Evolutionary conservation across 2,329 filamentous ascomycete species (phyloP).

Genomic region (Fusarium vanettenii): DNA sequence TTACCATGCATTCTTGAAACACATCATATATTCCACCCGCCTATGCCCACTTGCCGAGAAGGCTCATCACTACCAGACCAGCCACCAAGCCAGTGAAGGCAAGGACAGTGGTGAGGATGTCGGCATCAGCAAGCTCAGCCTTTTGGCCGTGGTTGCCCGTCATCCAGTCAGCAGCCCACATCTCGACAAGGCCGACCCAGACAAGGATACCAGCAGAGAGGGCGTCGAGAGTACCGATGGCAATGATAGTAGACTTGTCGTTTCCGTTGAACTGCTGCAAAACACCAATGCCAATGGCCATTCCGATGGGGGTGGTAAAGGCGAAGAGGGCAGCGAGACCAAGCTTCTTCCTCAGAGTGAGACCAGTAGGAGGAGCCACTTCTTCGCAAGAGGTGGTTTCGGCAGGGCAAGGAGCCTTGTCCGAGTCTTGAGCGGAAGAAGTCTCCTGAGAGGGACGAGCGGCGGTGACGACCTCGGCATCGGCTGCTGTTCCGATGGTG

Average conservation of each 20-base stretch:
- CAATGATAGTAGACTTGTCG: slow-evolving; percentile 73
- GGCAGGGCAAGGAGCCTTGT: slow-evolving; percentile 43
- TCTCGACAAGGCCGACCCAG: slow-evolving; percentile 85
- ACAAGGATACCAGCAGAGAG: slow-evolving; percentile 79
- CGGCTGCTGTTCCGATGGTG: slow-evolving; percentile 56
- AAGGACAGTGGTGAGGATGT: slow-evolving; percentile 58
- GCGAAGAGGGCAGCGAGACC: slow-evolving; percentile 73
- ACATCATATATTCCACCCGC: not conserved
- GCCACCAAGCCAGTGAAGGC: slow-evolving; percentile 66
- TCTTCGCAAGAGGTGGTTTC: slow-evolving; percentile 34
- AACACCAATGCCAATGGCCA: slow-evolving; percentile 83
- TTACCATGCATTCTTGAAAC: not conserved
- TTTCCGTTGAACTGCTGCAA: slow-evolving; percentile 79
- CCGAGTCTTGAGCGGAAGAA: slow-evolving; percentile 31
- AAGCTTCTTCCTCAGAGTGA: slow-evolving; percentile 64
- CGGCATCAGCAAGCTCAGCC: slow-evolving; percentile 65
- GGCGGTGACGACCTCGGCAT: slow-evolving; percentile 31
- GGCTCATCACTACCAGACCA: slow-evolving; percentile 76
- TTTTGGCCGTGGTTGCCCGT: slow-evolving; percentile 54
- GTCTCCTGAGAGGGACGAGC: slow-evolving; percentile 35
- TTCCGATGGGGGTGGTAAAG: slow-evolving; percentile 79
- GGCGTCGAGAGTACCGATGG: slow-evolving; percentile 79
- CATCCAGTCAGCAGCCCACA: slow-evolving; percentile 82
- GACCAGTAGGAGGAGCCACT: slow-evolving; percentile 20
- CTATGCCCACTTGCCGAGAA: slow-evolving; percentile 81